Evolutionary conservation across 106 monocot genomes (phyloP), one percentile per base, ranked within the genome.

Genomic region (Dendrobium catenatum): DNA sequence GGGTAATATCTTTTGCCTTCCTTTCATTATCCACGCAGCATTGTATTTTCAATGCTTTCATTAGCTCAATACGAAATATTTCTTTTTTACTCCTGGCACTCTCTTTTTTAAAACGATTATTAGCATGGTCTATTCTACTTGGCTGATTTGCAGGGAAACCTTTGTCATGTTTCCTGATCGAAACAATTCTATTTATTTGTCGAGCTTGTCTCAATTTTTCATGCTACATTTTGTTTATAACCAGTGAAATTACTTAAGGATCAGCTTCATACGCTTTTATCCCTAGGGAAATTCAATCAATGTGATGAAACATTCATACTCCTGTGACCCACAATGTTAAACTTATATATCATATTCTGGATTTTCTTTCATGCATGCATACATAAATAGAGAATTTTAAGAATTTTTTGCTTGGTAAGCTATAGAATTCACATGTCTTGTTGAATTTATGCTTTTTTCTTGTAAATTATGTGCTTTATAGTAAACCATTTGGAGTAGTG

Each of bases 1-100:
- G 85, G 88, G 93, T 93, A 90, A 85, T 81, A 81, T 81, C 59
- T 37, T 70, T 70, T 9, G 10, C 37, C 15, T 37, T 6, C 64
- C 6, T 66, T 9, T 58, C 0, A 46, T 46, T 16, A 17, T 56
- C 15, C 19, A 56, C 56, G 15, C 56, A 11, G 56, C 18, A 56
- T 56, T 56, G 4, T 56, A 17, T 56, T 56, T 56, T 11, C 15
- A 16, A 15, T 56, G 56, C 18, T 15, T 56, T 56, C 13, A 56
- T 56, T 56, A 56, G 56, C 18, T 56, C 56, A 56, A 4, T 19
- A 56, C 56, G 5, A 56, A 17, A 19, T 17, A 18, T 11, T 16
- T 56, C 13, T 56, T 56, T 56, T 4, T 11, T 19, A 16, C 13
- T 17, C 15, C 56, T 56, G 9, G 16, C 1, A 54, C 16, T 54